These are phyloP conservation scores for Zymoseptoria tritici DNA, from an alignment of 2,329 filamentous ascomycete genomes.

Conservation along the genomic window DNA sequence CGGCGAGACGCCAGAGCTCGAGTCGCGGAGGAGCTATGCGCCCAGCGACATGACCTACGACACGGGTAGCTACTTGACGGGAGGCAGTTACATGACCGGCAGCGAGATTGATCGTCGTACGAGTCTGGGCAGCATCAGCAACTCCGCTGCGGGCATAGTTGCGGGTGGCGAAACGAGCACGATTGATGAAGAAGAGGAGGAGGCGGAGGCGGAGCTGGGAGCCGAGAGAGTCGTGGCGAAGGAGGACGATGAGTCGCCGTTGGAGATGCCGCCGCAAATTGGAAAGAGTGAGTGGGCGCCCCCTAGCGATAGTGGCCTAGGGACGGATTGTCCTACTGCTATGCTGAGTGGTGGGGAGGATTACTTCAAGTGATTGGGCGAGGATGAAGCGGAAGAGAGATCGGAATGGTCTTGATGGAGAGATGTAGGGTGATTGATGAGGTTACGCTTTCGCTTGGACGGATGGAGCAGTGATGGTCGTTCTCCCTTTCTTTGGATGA, in stretches of 20 bases:
- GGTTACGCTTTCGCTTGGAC: slow-evolving; percentile 3
- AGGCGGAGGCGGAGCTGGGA: slow-evolving; percentile 23
- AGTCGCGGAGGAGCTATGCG: slow-evolving; percentile 35
- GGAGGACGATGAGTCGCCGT: slow-evolving; percentile 14
- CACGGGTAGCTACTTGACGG: slow-evolving; percentile 39
- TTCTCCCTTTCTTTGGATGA: not conserved
- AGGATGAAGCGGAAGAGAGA: not conserved
- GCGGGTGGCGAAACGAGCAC: slow-evolving; percentile 1
- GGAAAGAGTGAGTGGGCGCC: slow-evolving; percentile 24
- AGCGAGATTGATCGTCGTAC: slow-evolving; percentile 40
- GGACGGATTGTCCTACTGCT: slow-evolving; percentile 32
- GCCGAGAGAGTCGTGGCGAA: slow-evolving; percentile 20
- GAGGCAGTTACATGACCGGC: slow-evolving; percentile 44
- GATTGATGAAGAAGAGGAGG: slow-evolving; percentile 14
- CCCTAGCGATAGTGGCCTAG: slow-evolving; percentile 34
- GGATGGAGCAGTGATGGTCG: slow-evolving; percentile 2
- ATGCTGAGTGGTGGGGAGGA: slow-evolving; percentile 14
- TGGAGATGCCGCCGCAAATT: slow-evolving; percentile 14
- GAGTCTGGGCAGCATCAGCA: slow-evolving; percentile 32
- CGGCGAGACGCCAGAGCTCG: slow-evolving; percentile 27
- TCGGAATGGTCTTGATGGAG: not conserved
- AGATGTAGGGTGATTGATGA: not conserved
- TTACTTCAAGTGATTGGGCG: slow-evolving; percentile 12
- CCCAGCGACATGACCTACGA: slow-evolving; percentile 40
- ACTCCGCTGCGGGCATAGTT: slow-evolving; percentile 29